A percentile compares a stretch with the other conserved stretches of the same genome.
Evolutionary conservation across 345 rosid genomes (phyloP).

Genomic region (Alliaria petiolata): DNA sequence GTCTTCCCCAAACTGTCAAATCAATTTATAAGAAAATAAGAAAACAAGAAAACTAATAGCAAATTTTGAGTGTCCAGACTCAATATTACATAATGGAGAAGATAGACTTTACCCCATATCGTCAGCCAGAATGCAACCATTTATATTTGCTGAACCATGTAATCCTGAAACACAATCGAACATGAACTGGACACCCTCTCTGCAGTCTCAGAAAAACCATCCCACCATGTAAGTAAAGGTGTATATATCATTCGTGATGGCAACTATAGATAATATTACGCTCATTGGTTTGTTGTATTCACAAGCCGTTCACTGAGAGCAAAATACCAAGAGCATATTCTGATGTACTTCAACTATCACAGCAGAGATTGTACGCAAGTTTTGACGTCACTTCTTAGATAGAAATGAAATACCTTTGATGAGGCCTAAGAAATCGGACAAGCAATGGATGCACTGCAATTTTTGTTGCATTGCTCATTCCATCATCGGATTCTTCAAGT

Average conservation of each 20-base stretch:
- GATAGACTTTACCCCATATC: conserved; percentile 85
- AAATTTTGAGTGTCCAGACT: background rate
- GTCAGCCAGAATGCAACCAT: conserved; percentile 97
- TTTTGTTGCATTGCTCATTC: conserved; percentile 29
- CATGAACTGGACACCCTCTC: conserved; percentile 99
- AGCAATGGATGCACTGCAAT: conserved; percentile 84
- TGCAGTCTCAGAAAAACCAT: conserved; percentile 39
- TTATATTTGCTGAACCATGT: conserved; percentile 45
- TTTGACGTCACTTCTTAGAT: conserved; percentile 7
- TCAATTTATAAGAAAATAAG: conserved; percentile 15
- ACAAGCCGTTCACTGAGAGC: background rate
- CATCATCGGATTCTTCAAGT: conserved; percentile 54
- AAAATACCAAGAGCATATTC: background rate
- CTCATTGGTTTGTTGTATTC: background rate
- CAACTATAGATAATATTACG: background rate
- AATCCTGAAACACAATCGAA: conserved; percentile 95
- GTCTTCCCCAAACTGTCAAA: conserved; percentile 94
- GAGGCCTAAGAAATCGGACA: conserved; percentile 89
- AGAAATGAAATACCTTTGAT: conserved; percentile 71
- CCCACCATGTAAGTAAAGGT: conserved; percentile 14
- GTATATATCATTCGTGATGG: background rate
- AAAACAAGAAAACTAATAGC: background rate
- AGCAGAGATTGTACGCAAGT: background rate
- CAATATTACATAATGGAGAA: conserved; percentile 11
- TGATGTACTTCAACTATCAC: background rate